phyloP scores from a whole-genome alignment of 2,329 filamentous ascomycete genomes.

The Aspergillus ochraceus region DNA sequence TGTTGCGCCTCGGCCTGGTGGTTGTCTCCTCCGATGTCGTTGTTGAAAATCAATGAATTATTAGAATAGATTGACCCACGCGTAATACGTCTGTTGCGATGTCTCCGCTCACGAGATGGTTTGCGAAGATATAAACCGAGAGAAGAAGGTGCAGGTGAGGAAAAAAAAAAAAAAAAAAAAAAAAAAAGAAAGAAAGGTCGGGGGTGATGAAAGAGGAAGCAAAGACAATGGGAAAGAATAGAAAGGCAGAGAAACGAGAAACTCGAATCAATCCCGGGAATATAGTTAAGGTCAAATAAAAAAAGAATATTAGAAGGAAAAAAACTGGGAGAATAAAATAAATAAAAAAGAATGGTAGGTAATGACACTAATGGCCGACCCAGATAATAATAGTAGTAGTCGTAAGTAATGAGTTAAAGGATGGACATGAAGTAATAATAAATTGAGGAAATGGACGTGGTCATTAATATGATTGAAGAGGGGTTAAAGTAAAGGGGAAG shows the following conservation, averaged over 20 bases:
- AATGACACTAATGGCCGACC: background rate
- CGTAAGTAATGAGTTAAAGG: background rate
- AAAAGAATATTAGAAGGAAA: background rate
- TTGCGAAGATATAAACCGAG: background rate
- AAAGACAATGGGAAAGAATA: conserved; percentile 20
- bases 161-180: conserved; percentile 14
- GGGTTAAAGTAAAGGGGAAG: background rate
- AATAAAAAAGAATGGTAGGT: background rate
- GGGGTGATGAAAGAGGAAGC: conserved; percentile 14
- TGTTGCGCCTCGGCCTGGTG: background rate
- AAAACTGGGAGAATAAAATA: background rate
- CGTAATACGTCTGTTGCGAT: background rate
- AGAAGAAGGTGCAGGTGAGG: conserved; percentile 8
- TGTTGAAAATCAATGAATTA: conserved; percentile 8
- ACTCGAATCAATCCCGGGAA: background rate
- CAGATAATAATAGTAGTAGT: background rate
- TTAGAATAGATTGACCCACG: conserved; percentile 13
- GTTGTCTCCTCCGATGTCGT: conserved; percentile 15
- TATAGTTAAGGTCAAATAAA: background rate
- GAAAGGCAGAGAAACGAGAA: conserved; percentile 12
- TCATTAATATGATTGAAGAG: conserved; percentile 8
- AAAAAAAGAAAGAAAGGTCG: conserved; percentile 8
- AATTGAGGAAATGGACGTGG: background rate
- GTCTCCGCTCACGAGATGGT: conserved; percentile 4
- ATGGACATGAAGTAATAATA: conserved; percentile 1